These are phyloP conservation scores for Diaporthe citriasiana DNA, from an alignment of 2,329 filamentous ascomycete genomes.

Conservation along the genomic window DNA sequence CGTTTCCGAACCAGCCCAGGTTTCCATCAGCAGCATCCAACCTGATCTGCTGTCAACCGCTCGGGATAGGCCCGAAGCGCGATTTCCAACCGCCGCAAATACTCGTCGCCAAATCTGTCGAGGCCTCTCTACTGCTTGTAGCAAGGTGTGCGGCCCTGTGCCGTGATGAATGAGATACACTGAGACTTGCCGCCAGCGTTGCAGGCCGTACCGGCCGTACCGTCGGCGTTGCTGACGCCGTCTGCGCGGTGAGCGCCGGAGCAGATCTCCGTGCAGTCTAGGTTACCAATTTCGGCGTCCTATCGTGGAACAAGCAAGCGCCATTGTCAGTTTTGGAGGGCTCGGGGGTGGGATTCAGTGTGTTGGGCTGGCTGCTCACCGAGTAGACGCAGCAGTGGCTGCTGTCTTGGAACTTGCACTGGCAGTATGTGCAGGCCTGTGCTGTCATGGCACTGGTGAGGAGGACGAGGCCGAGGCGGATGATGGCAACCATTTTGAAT, in stretches of 20 bases:
- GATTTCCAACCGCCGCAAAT: not conserved
- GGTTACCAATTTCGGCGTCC: not conserved
- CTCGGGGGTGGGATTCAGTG: not conserved
- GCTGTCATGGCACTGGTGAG: conserved; percentile 7
- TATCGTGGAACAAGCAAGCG: not conserved
- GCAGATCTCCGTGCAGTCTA: not conserved
- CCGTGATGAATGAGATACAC: conserved; percentile 17
- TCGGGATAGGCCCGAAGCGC: too few relatives aligned
- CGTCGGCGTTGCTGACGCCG: not conserved
- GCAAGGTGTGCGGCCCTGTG: conserved; percentile 12
- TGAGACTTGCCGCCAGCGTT: not conserved
- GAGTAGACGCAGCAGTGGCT: conserved; percentile 31
- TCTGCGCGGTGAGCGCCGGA: conserved; percentile 9
- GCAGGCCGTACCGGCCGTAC: not conserved
- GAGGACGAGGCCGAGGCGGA: conserved; percentile 18
- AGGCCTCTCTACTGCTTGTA: conserved; percentile 2
- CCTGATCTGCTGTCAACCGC: not conserved
- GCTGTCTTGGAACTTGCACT: conserved; percentile 25
- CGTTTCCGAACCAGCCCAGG: not conserved
- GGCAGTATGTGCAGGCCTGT: conserved; percentile 30
- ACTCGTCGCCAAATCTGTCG: not conserved
- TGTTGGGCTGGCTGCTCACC: not conserved
- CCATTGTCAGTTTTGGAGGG: not conserved
- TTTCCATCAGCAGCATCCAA: not conserved
- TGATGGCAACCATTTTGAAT: not conserved